Base-by-base conservation (phyloP, 805 yeast species). In the Candida lessepsii region DNA sequence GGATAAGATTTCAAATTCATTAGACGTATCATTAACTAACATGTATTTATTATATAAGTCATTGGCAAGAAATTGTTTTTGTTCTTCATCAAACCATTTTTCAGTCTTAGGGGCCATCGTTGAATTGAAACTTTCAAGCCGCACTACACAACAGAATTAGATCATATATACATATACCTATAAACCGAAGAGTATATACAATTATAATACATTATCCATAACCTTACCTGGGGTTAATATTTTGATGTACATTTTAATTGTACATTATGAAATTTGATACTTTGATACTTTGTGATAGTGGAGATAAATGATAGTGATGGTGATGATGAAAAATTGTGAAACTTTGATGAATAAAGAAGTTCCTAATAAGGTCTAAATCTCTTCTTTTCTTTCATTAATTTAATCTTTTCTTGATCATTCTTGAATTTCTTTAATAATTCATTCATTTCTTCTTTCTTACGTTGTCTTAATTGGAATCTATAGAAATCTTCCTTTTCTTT, bases 401-500 rank as follows among this genome's bases (percentile, higher is more conserved):
- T 77, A 39, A 93, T 86, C 60, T 81, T 81, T 52, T 83, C 91
- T 67, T 93, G 97, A 63, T 93, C 99, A 46, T 80, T 81, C 60
- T 86, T 88, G 67, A 90, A 93, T 58, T 89, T 87, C 42, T 63
- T 70, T 57, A 93, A 71, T 56, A 93, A 70, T 40, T 86, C 89
- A 57, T 87, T 86, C 86, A 93, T 88, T 62, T 91, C 96, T 47
- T 75, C 78, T 71, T 93, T 93, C 75, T 90, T 91, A 56, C 80
- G 77, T 60, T 93, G 96, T 63, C 99, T 81, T 51, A 93, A 78
- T 69, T 93, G 99, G 78, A 90, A 93, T 54, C 96, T 75, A 71
- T 93, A 93, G 71, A 93, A 93, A 65, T 95, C 98, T 50, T 76
- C 74, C 70, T 90, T 87, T 53, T 86, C 90, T 57, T 81, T 81